Base-by-base conservation (phyloP, 2,329 filamentous ascomycete genomes). In the Camillea tinctor region DNA sequence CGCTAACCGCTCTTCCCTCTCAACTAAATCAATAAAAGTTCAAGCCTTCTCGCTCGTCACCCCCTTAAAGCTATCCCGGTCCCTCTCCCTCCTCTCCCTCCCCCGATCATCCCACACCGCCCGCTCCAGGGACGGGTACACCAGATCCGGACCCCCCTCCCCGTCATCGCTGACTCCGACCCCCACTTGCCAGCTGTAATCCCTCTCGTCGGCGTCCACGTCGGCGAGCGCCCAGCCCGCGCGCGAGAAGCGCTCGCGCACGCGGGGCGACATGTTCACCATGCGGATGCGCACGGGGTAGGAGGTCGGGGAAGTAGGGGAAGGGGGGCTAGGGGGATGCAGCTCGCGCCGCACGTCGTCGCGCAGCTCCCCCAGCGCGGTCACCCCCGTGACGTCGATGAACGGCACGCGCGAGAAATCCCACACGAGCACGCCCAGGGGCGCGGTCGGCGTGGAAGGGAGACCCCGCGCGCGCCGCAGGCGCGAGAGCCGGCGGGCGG, bases 341-440 rank as follows among this genome's bases (percentile, higher is more conserved):
- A 71, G 65, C 61, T 71, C 66, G 0, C 70, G 61, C 8, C 66
- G 68, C 4, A 73, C 60, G 40, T 74, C 72, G 40, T 72, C 71
- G 59, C 71, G 71, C 8, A 74, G 64, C 64, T 73, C 71, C 3
- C 64, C 67, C 1, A 74, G 67, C 1, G 70, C 71, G 1, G 70
- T 70, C 22, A 74, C 48, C 3, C 70, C 72, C 1, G 72, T 73
- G 4, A 68, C 65, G 50, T 74, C 72, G 36, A 73, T 59, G 59
- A 71, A 74, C 2, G 70, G 66, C 40, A 72, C 70, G 58, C 58
- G 61, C 8, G 62, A 57, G 55, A 74, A 67, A 55, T 74, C 72
- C 60, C 64, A 71, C 6, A 74, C 67, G 19, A 72, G 68, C 17
- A 73, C 64, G 3, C 68, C 60, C 1, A 73, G 65, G 24, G 70